Evolutionary conservation across 2,329 filamentous ascomycete genomes (phyloP), one percentile per base, ranked within the genome.

Genomic region (Drechslerella coelobrocha): DNA sequence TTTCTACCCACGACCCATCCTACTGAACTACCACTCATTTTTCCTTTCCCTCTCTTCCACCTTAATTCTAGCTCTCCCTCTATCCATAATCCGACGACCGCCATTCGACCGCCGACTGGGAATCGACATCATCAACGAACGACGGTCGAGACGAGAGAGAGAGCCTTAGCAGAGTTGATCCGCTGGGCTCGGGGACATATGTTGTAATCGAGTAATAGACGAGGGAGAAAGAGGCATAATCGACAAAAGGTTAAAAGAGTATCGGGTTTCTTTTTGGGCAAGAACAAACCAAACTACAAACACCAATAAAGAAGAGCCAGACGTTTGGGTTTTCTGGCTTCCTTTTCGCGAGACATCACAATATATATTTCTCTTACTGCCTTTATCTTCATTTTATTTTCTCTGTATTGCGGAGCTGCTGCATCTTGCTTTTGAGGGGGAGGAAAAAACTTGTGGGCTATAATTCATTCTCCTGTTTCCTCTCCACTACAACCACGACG

Each of bases 101-200:
- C 61, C 54, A 47, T 54, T 59, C 53, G 61, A 54, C 56, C 51
- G 39, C 50, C 65, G 56, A 61, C 56, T 23, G 27, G 39, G 43
- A 56, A 61, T 53, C 56, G 53, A 61, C 52, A 57, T 37, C 29
- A 23, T 27, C 37, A 24, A 43, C 55, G 29, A 31, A 53, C 41
- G 41, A 21, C 51, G 51, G 65, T 69, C 65, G 65, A 69, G 56
- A 61, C 65, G 65, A 69, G 56, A 69, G 41, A 69, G 29, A 26
- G 29, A 62, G 56, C 63, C 51, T 41, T 27, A 21, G 19, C 26
- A 17, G n/a, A 41, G 37, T 14, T 17, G 8, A 17, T 12, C 6
- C 39, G 14, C 27, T 27, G 27, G 57, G 56, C 65, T 69, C 65
- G 65, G 65, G 57, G 65, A 69, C 45, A 53, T 69, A 47, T 52